Conservation (phyloP, 2,329 filamentous ascomycete species). For the Thyridium curvatum region DNA sequence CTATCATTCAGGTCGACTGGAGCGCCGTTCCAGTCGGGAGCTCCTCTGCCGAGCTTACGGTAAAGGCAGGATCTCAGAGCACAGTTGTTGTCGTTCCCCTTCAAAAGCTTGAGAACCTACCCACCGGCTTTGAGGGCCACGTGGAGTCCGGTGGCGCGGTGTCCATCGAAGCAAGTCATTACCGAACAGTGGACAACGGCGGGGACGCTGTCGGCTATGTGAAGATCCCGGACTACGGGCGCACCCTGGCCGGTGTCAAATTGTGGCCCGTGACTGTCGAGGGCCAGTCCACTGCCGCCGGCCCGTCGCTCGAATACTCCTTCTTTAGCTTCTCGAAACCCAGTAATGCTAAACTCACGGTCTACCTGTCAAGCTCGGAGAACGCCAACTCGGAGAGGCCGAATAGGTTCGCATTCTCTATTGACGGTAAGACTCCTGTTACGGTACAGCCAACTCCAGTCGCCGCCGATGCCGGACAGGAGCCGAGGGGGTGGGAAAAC, state of each 20-base stretch:
- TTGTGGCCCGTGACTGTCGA: slow-evolving; percentile 15
- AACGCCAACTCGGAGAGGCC: slow-evolving; percentile 18
- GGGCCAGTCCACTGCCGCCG: slow-evolving; percentile 10
- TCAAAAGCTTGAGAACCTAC: slow-evolving; percentile 19
- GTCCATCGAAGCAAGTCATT: slow-evolving; percentile 16
- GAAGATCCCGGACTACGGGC: slow-evolving; percentile 20
- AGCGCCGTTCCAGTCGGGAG: slow-evolving; percentile 25
- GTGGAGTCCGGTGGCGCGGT: slow-evolving; percentile 17
- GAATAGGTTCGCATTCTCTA: slow-evolving; percentile 17
- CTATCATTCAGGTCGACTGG: slow-evolving; percentile 36
- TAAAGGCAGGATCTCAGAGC: slow-evolving; percentile 7
- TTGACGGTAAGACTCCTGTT: slow-evolving; percentile 13
- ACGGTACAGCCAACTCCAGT: slow-evolving; percentile 17
- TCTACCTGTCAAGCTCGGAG: slow-evolving; percentile 20
- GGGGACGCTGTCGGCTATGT: slow-evolving; percentile 8
- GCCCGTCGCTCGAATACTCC: slow-evolving; percentile 14
- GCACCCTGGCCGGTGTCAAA: slow-evolving; percentile 20
- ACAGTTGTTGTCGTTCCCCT: slow-evolving; percentile 31
- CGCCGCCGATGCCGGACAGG: slow-evolving; percentile 12
- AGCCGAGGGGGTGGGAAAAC: slow-evolving; percentile 18
- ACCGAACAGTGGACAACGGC: slow-evolving; percentile 5
- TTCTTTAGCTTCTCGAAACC: slow-evolving; percentile 18
- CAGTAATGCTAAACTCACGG: slow-evolving; percentile 9
- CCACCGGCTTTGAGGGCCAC: slow-evolving; percentile 17
- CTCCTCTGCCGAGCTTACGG: slow-evolving; percentile 22